Evolutionary conservation across 2,329 filamentous ascomycete species (phyloP).

Genomic region (Pseudopyrenochaeta lycopersici): DNA sequence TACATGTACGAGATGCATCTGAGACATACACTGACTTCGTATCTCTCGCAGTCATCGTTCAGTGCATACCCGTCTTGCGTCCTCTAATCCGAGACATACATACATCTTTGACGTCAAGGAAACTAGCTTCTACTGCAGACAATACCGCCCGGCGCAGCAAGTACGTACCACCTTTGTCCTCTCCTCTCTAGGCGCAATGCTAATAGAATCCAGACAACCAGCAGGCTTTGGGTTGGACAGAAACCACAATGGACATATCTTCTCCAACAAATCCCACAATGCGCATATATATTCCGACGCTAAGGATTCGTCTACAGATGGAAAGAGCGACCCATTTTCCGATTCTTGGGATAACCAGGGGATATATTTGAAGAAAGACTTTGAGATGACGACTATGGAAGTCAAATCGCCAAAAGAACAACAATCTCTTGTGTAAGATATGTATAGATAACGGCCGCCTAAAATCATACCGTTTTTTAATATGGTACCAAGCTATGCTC

Average conservation of each 20-base stretch:
- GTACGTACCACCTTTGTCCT: slow-evolving; percentile 5
- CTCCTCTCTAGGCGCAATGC: no score
- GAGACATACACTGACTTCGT: no score
- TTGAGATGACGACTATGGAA: slow-evolving; percentile 33
- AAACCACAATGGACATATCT: neutral
- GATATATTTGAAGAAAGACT: slow-evolving; percentile 35
- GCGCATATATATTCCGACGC: slow-evolving; percentile 32
- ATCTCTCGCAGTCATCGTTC: slow-evolving; percentile 55
- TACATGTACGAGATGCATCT: no score
- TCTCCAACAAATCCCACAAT: slow-evolving; percentile 24
- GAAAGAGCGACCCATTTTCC: slow-evolving; percentile 12
- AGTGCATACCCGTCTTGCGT: slow-evolving; percentile 62
- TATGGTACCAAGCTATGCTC: no score
- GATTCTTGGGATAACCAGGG: slow-evolving; percentile 37
- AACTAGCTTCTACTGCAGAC: slow-evolving; percentile 27
- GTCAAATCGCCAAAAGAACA: slow-evolving; percentile 9
- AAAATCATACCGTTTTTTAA: neutral
- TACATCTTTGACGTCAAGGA: slow-evolving; percentile 49
- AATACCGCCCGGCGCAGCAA: slow-evolving; percentile 24
- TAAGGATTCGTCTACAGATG: slow-evolving; percentile 21
- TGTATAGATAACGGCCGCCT: slow-evolving; percentile 2
- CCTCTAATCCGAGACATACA: slow-evolving; percentile 57
- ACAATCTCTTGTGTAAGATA: slow-evolving; percentile 7
- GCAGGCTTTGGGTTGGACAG: slow-evolving; percentile 4
- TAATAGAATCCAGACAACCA: neutral